These are phyloP conservation scores for Dactylellina drechsleri DNA, from an alignment of 2,329 filamentous ascomycete species.

Conservation along the genomic window DNA sequence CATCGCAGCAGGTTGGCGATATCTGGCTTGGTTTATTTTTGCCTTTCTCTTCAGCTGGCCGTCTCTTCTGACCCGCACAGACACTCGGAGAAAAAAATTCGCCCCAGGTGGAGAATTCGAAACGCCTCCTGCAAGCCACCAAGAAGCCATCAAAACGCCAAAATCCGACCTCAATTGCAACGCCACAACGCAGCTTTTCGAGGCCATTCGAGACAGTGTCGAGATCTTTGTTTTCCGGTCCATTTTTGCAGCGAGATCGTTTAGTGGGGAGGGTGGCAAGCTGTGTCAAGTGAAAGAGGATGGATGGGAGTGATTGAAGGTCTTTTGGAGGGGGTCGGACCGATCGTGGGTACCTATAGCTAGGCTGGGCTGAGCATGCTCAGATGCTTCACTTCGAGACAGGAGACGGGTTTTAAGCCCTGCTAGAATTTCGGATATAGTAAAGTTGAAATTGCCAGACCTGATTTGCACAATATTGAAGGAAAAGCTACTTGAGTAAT, in stretches of 20 bases:
- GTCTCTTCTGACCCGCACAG: constrained; percentile 32
- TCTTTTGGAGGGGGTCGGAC: too few species aligned
- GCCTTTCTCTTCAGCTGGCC: not conserved
- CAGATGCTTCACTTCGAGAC: too few species aligned
- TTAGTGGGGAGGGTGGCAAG: not conserved
- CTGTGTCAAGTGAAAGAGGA: too few species aligned
- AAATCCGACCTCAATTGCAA: constrained; percentile 50
- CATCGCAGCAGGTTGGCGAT: too few species aligned
- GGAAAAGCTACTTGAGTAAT: too few species aligned
- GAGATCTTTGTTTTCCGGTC: not conserved
- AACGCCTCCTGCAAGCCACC: constrained; percentile 55
- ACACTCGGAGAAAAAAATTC: constrained; percentile 40
- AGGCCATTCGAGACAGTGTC: not conserved
- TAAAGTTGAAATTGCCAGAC: not conserved
- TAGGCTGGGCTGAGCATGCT: too few species aligned
- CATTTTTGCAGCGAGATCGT: not conserved
- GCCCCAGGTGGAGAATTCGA: constrained; percentile 33
- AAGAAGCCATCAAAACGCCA: constrained; percentile 26
- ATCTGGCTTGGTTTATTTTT: too few species aligned
- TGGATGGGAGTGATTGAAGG: too few species aligned
- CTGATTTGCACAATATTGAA: too few species aligned
- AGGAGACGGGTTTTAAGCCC: not conserved
- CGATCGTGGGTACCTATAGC: too few species aligned
- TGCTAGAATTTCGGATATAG: not conserved
- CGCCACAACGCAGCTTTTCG: constrained; percentile 48